These are phyloP conservation scores for Chlamydomonas incerta DNA, from an alignment of 139 green algal genomes.

Conservation along the genomic window DNA sequence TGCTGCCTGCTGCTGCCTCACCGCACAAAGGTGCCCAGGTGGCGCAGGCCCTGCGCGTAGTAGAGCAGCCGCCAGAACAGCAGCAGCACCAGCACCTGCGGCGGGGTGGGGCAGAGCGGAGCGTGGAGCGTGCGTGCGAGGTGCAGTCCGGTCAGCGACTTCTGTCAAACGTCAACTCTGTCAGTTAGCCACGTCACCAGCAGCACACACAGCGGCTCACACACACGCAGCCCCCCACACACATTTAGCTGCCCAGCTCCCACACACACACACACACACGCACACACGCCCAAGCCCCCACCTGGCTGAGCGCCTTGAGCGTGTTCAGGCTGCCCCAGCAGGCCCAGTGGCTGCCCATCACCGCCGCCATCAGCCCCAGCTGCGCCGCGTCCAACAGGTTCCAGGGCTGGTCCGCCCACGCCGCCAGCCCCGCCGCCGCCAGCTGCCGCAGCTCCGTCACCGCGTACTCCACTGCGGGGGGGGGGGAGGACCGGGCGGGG, in stretches of 20 bases:
- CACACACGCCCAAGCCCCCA: background rate
- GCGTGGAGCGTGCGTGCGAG: no score
- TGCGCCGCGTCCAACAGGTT: background rate
- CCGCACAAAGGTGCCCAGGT: background rate
- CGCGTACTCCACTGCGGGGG: no score
- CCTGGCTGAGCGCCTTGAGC: background rate
- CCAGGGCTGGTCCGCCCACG: background rate
- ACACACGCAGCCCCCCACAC: no score
- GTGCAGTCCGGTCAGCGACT: no score
- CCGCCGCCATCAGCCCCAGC: background rate
- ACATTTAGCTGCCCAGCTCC: no score
- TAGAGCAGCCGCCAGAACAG: constrained; percentile 14
- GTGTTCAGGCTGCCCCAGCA: background rate
- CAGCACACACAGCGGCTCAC: no score
- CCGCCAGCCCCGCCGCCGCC: background rate
- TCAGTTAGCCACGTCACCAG: no score
- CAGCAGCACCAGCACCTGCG: background rate
- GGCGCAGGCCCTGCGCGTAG: background rate
- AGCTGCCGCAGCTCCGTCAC: background rate
- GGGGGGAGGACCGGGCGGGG: no score
- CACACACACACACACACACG: no score
- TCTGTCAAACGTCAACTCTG: no score
- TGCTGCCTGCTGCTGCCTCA: no score
- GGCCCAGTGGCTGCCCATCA: background rate
- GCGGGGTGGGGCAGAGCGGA: no score